Evolutionary conservation across 768 basidiomycete species (phyloP).

Genomic region (Kockovaella imperatae): DNA sequence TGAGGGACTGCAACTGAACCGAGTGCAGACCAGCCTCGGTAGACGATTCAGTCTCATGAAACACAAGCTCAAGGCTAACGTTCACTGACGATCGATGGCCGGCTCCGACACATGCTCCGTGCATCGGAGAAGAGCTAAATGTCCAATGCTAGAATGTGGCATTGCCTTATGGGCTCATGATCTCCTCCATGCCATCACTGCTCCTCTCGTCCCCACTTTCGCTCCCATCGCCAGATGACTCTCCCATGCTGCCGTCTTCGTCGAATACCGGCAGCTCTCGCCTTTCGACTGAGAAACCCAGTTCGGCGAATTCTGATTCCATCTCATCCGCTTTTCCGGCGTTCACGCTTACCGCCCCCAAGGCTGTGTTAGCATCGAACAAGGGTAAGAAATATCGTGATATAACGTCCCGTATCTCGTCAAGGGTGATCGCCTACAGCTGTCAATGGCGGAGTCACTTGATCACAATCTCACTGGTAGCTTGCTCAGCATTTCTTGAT

Average conservation of each 20-base stretch:
- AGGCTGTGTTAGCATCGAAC: slow-evolving; percentile 67
- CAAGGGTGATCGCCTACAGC: slow-evolving; percentile 60
- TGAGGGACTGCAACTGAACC: background rate
- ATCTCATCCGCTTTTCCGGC: slow-evolving; percentile 72
- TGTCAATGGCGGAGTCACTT: background rate
- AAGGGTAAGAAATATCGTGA: slow-evolving; percentile 72
- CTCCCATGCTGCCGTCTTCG: slow-evolving; percentile 33
- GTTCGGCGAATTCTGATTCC: slow-evolving; percentile 53
- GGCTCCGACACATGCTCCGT: background rate
- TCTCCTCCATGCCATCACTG: background rate
- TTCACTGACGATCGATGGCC: background rate
- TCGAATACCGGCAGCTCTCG: slow-evolving; percentile 56
- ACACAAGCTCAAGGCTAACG: background rate
- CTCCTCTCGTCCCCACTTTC: background rate
- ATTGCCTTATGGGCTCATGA: background rate
- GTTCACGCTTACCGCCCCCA: slow-evolving; percentile 73
- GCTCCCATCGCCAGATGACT: slow-evolving; percentile 8
- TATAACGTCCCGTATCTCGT: slow-evolving; percentile 64
- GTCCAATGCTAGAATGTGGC: background rate
- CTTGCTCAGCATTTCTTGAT: slow-evolving; percentile 53
- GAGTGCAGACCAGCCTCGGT: too few relatives aligned
- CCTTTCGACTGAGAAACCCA: slow-evolving; percentile 74
- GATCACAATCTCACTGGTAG: slow-evolving; percentile 19
- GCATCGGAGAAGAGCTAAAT: background rate
- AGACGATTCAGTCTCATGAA: too few relatives aligned